Evolutionary conservation across 306 rosid species (phyloP).

Genomic region (Parietaria judaica): DNA sequence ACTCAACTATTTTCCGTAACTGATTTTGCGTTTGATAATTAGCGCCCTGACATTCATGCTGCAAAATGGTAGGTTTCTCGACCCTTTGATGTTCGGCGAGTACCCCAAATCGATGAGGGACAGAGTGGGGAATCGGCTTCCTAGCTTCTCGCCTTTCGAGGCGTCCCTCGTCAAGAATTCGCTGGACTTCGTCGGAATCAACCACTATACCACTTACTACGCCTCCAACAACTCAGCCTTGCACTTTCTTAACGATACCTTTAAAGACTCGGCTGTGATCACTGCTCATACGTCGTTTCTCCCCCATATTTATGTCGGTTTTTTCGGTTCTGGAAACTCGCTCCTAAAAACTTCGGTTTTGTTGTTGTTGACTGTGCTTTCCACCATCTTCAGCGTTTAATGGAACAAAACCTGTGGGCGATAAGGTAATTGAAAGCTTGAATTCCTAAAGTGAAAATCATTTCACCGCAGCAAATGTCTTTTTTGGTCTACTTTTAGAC

Average conservation of each 20-base stretch:
- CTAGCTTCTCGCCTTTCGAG: conserved; percentile 45
- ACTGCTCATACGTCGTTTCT: conserved; percentile 58
- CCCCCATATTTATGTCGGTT: neutral
- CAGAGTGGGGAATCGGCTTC: conserved; percentile 50
- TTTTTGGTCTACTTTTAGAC: no score
- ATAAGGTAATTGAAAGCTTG: conserved; percentile 30
- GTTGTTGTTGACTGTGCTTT: conserved; percentile 6
- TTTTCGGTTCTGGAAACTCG: neutral
- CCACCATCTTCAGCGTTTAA: conserved; percentile 61
- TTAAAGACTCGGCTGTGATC: conserved; percentile 60
- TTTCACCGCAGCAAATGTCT: no score
- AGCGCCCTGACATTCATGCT: no score
- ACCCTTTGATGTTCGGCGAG: conserved; percentile 66
- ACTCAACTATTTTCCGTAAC: no score
- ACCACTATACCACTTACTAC: conserved; percentile 82
- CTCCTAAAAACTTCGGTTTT: neutral
- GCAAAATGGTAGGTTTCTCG: conserved; percentile 48
- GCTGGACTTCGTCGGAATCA: conserved; percentile 83
- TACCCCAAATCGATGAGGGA: conserved; percentile 71
- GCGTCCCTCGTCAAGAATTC: conserved; percentile 53
- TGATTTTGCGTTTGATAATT: no score
- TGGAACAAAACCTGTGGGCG: conserved; percentile 49
- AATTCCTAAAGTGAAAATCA: neutral
- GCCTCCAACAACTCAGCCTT: conserved; percentile 36
- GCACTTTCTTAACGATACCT: conserved; percentile 32